Conservation (phyloP, 257 asterid species). For the Jacaranda copaia region DNA sequence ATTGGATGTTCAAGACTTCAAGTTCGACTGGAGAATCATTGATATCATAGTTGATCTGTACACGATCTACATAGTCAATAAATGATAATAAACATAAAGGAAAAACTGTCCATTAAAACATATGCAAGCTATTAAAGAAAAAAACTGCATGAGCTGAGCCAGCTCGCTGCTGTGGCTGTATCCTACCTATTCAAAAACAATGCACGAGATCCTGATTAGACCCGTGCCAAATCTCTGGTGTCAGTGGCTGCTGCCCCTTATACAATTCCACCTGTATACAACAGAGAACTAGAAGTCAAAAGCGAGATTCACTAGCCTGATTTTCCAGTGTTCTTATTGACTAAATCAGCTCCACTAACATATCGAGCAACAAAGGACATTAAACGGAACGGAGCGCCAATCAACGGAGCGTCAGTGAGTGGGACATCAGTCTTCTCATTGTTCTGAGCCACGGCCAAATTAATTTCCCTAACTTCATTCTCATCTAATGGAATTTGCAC, state of each 20-base stretch:
- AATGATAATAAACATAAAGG: slow-evolving; percentile 30
- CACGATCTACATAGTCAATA: slow-evolving; percentile 30
- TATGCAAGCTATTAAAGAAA: neutral
- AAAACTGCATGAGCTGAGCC: slow-evolving; percentile 29
- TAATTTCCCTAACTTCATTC: slow-evolving; percentile 45
- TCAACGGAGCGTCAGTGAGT: slow-evolving; percentile 78
- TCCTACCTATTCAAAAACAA: slow-evolving; percentile 37
- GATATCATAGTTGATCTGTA: neutral
- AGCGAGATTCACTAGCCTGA: slow-evolving; percentile 28
- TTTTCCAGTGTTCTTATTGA: slow-evolving; percentile 50
- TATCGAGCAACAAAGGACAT: slow-evolving; percentile 92
- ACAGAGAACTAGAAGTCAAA: neutral
- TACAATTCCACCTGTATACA: too few relatives aligned
- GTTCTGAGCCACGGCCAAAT: slow-evolving; percentile 37
- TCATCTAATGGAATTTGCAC: slow-evolving; percentile 82
- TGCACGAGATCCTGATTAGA: slow-evolving; percentile 27
- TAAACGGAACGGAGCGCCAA: slow-evolving; percentile 97
- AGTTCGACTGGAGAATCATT: neutral
- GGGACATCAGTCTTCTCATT: slow-evolving; percentile 53
- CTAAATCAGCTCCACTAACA: slow-evolving; percentile 98
- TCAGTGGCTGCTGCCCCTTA: neutral
- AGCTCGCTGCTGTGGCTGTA: slow-evolving; percentile 26
- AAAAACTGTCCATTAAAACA: slow-evolving; percentile 12
- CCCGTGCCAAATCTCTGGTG: slow-evolving; percentile 28
- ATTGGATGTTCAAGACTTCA: slow-evolving; percentile 27